Percentiles rank a stretch among this genome's conserved stretches.
Evolutionary conservation across 139 green algal species (phyloP).

Genomic region (Chlamydomonas schloesseri): DNA sequence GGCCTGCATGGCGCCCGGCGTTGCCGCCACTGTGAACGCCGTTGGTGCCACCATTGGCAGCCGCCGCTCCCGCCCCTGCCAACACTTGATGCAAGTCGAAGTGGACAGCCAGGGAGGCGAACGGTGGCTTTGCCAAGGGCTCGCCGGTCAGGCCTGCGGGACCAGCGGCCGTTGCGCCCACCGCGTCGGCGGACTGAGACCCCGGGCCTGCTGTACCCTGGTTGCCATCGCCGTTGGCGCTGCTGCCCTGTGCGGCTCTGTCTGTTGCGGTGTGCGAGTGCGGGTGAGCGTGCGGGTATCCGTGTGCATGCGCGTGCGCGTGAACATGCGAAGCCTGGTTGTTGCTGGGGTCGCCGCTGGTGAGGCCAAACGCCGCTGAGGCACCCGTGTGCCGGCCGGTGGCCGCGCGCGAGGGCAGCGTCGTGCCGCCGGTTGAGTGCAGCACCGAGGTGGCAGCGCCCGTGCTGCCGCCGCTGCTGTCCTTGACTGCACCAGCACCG

Average conservation of each 20-base stretch:
- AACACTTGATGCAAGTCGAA: background rate
- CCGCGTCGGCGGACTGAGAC: too few species aligned
- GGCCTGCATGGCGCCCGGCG: background rate
- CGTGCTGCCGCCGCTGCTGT: constrained; percentile 41
- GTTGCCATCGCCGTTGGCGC: background rate
- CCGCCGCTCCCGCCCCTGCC: background rate
- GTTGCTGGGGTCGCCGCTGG: background rate
- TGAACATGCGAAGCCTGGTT: background rate
- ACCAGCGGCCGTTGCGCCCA: too few species aligned
- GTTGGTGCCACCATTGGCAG: background rate
- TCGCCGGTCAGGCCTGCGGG: too few species aligned
- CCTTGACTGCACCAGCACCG: background rate
- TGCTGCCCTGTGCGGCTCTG: background rate
- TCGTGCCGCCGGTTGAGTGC: constrained; percentile 22
- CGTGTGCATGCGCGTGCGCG: background rate
- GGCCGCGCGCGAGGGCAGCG: constrained; percentile 4
- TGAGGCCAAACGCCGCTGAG: background rate
- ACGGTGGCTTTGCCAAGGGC: background rate
- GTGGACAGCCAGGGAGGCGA: constrained; percentile 29
- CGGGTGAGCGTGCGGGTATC: background rate
- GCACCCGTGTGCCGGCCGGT: background rate
- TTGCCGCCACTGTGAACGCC: background rate
- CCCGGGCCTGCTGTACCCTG: too few species aligned
- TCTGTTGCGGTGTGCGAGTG: background rate
- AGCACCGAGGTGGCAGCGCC: background rate